A percentile compares a stretch with the other conserved stretches of the same genome.
Evolutionary conservation across 225 moss, liverwort and hornwort species (phyloP).

Genomic region (Marchantia paleacea): DNA sequence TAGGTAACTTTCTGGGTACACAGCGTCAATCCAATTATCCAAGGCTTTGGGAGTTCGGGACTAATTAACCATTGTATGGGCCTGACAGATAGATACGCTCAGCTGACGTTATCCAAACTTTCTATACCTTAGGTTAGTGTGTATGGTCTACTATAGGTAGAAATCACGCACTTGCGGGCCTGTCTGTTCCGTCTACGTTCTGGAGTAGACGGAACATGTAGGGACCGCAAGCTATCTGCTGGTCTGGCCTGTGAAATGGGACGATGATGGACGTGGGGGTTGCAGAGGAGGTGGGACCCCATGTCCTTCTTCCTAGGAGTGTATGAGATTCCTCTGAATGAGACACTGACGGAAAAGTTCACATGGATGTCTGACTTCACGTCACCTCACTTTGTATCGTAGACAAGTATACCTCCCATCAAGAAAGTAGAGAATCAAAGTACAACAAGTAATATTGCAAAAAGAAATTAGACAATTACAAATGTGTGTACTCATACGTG

Average conservation of each 20-base stretch:
- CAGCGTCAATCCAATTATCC: no score
- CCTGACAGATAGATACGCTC: neutral
- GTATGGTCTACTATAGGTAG: neutral
- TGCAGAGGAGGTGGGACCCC: neutral
- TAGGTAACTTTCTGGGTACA: no score
- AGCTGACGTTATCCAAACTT: conserved; percentile 1
- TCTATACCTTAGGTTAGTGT: no score
- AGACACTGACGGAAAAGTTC: neutral
- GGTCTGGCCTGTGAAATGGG: no score
- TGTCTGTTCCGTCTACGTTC: neutral
- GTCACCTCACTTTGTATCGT: no score
- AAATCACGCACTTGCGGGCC: neutral
- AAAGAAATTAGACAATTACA: no score
- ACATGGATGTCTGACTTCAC: neutral
- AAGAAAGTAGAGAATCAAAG: no score
- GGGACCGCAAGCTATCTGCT: neutral
- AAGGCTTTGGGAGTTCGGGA: no score
- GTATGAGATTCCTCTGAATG: neutral
- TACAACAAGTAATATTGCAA: no score
- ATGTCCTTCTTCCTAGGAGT: neutral
- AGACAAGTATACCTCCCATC: no score
- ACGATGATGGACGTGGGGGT: neutral
- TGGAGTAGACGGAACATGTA: neutral
- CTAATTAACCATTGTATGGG: no score
- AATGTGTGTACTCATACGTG: no score